phyloP scores from a whole-genome alignment of 2,329 filamentous ascomycete species.

The Ophiognomonia clavigignenti-juglandacearum region DNA sequence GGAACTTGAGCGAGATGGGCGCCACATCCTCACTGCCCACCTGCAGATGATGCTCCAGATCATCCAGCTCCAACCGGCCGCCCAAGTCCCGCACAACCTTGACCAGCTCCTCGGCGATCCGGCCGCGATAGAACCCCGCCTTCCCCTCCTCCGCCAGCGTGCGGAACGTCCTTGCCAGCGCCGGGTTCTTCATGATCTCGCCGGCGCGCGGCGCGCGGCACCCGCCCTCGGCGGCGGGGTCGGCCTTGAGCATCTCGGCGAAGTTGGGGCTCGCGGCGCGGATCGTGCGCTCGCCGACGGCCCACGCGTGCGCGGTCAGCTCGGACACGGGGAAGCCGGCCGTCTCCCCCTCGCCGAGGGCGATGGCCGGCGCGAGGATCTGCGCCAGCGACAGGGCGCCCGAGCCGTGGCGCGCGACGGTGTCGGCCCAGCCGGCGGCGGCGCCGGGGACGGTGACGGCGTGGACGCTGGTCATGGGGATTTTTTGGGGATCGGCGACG shows the following conservation, averaged over 20 bases:
- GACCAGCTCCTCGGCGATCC: slow-evolving; percentile 75
- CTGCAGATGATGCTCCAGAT: slow-evolving; percentile 70
- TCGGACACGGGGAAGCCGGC: slow-evolving; percentile 88
- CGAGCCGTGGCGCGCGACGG: slow-evolving; percentile 82
- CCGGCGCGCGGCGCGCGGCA: slow-evolving; percentile 71
- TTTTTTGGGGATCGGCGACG: slow-evolving; percentile 47
- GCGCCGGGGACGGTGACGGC: slow-evolving; percentile 86
- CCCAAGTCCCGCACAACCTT: slow-evolving; percentile 72
- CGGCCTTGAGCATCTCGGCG: slow-evolving; percentile 79
- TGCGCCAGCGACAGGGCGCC: slow-evolving; percentile 73
- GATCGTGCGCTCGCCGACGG: slow-evolving; percentile 55
- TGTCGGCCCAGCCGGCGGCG: slow-evolving; percentile 89
- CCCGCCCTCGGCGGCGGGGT: slow-evolving; percentile 60
- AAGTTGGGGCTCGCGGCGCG: slow-evolving; percentile 77
- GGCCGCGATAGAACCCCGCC: slow-evolving; percentile 83
- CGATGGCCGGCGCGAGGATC: slow-evolving; percentile 77
- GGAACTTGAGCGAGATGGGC: slow-evolving; percentile 77
- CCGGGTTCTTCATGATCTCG: slow-evolving; percentile 84
- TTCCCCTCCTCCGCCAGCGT: slow-evolving; percentile 76
- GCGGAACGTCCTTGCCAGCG: slow-evolving; percentile 76
- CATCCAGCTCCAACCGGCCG: slow-evolving; percentile 72
- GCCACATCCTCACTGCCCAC: slow-evolving; percentile 71
- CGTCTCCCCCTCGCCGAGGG: slow-evolving; percentile 80
- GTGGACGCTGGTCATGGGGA: slow-evolving; percentile 73
- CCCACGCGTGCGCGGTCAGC: slow-evolving; percentile 71